Evolutionary conservation across 495 filamentous ascomycete genomes (phyloP).

Genomic region (Cryomyces minteri): DNA sequence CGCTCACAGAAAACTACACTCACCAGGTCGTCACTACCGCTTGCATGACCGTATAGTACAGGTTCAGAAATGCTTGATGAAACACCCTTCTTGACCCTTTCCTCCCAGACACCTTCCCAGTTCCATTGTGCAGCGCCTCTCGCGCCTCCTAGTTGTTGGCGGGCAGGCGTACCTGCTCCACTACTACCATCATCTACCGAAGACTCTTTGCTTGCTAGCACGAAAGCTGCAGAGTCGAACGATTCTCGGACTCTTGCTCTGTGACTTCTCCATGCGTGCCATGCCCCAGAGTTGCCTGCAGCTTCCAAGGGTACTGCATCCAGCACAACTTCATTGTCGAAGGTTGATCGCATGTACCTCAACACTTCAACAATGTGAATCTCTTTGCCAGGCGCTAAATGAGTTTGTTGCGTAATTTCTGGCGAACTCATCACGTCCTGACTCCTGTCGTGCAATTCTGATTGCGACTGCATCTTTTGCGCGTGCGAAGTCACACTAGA

Average conservation of each 20-base stretch:
- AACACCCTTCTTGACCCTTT: slow-evolving; percentile 59
- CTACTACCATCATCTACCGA: not conserved
- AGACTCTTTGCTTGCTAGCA: not conserved
- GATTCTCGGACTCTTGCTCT: not conserved
- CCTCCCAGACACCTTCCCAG: slow-evolving; percentile 90
- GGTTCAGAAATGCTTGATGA: slow-evolving; percentile 58
- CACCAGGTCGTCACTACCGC: slow-evolving; percentile 52
- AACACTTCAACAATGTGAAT: slow-evolving; percentile 42
- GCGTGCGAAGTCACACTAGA: not conserved
- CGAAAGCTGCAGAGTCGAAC: not conserved
- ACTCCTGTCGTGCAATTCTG: too few species aligned
- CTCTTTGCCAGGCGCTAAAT: slow-evolving; percentile 19
- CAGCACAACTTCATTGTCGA: slow-evolving; percentile 57
- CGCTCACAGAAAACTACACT: slow-evolving; percentile 4
- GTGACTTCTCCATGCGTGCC: slow-evolving; percentile 10
- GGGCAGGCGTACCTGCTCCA: not conserved
- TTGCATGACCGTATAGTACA: slow-evolving; percentile 47
- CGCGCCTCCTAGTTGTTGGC: slow-evolving; percentile 6
- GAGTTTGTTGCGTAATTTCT: not conserved
- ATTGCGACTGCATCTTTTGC: not conserved
- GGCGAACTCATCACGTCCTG: too few species aligned
- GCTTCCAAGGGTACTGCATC: slow-evolving; percentile 64
- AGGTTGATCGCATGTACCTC: slow-evolving; percentile 61
- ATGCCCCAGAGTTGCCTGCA: slow-evolving; percentile 59
- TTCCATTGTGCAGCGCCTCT: slow-evolving; percentile 72